Percentiles rank a stretch among this genome's conserved stretches.
phyloP scores from a whole-genome alignment of 306 rosid genomes.

The Quercus aquifolioides region DNA sequence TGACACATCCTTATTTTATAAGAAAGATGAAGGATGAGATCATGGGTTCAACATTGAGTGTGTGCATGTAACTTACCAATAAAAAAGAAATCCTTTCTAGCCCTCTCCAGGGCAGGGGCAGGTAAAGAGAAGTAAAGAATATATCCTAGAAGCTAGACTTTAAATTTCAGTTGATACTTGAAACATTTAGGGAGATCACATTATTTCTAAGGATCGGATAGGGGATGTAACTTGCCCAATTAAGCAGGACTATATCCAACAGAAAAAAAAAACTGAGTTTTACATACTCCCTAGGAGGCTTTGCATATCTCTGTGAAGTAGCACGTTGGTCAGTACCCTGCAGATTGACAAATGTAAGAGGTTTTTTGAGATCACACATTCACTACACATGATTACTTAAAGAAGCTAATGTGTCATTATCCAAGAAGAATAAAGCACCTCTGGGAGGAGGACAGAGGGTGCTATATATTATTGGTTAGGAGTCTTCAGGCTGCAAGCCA shows the following conservation, averaged over 20 bases:
- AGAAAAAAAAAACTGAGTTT: slow-evolving; percentile 5
- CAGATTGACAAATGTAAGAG: slow-evolving; percentile 33
- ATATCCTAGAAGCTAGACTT: neutral
- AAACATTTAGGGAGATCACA: slow-evolving; percentile 4
- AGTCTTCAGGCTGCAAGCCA: slow-evolving; percentile 36
- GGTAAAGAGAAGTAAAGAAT: neutral
- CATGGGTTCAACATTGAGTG: no score
- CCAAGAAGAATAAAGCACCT: slow-evolving; percentile 44
- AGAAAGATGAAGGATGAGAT: no score
- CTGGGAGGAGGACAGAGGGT: slow-evolving; percentile 30
- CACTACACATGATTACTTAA: slow-evolving; percentile 11
- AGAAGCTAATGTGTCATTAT: neutral
- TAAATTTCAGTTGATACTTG: neutral
- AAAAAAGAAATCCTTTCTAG: neutral
- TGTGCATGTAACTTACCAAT: no score
- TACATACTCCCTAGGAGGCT: slow-evolving; percentile 44
- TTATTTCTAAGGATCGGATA: neutral
- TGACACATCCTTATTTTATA: no score
- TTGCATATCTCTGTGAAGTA: slow-evolving; percentile 33
- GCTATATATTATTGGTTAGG: slow-evolving; percentile 34
- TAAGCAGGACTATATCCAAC: neutral
- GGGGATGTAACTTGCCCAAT: neutral
- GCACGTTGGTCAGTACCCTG: slow-evolving; percentile 42
- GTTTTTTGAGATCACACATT: neutral
- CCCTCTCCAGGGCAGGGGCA: no score